These are phyloP conservation scores for Eremochloa ophiuroides DNA, from an alignment of 176 grass and related monocot genomes.

Conservation along the genomic window DNA sequence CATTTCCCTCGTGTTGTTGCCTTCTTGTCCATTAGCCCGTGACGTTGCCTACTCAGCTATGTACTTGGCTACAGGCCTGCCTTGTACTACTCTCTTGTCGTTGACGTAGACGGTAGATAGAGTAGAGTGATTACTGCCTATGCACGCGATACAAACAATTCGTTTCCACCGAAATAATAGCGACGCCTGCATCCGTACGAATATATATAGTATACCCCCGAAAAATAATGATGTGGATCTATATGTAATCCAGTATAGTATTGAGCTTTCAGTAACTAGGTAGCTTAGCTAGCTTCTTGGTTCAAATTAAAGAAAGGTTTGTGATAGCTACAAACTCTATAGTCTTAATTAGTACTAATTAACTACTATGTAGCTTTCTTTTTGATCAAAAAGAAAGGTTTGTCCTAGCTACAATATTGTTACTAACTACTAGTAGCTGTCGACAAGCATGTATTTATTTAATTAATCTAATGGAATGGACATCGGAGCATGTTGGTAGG, in stretches of 20 bases:
- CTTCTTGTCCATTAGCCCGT: slow-evolving; percentile 35
- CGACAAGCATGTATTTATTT: not conserved
- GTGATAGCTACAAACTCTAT: too few species aligned
- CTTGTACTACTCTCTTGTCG: not conserved
- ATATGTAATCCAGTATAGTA: too few species aligned
- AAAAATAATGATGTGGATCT: too few species aligned
- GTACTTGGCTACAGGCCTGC: not conserved
- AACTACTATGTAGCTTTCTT: too few species aligned
- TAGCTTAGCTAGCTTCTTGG: not conserved
- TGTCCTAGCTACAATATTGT: not conserved
- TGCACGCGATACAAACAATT: not conserved
- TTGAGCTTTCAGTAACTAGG: not conserved
- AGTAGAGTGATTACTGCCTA: too few species aligned
- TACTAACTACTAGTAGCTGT: not conserved
- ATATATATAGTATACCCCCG: too few species aligned
- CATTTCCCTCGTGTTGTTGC: slow-evolving; percentile 30
- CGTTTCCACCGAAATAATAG: not conserved
- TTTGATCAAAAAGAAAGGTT: not conserved
- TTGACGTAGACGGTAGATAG: not conserved
- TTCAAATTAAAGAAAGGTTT: not conserved
- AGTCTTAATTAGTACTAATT: not conserved
- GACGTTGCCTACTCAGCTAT: slow-evolving; percentile 3
- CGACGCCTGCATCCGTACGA: not conserved
- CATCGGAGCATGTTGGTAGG: not conserved
- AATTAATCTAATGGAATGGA: not conserved